Percentiles rank a stretch among this genome's conserved stretches.
Evolutionary conservation across 1,284 basidiomycete genomes (phyloP).

Genomic region (Ustilago trichophora): DNA sequence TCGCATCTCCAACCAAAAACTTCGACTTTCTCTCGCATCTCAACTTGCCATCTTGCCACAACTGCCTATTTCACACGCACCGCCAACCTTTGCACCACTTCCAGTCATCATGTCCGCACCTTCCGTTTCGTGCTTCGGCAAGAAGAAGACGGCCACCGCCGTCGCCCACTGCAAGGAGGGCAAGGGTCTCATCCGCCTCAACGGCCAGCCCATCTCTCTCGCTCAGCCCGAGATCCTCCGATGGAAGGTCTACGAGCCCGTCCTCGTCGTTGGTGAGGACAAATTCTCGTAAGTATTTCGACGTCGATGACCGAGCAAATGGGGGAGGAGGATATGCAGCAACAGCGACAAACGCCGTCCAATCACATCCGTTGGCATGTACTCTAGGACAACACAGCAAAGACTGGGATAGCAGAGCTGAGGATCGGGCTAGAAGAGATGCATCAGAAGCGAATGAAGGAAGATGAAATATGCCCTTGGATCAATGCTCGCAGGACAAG

Average conservation of each 20-base stretch:
- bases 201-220: slow-evolving; percentile 94
- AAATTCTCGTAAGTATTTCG: slow-evolving; percentile 65
- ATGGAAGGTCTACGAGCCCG: slow-evolving; percentile 93
- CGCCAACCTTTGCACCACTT: too few species aligned
- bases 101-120: slow-evolving; percentile 58
- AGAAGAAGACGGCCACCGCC: slow-evolving; percentile 68
- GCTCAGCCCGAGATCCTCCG: slow-evolving; percentile 89
- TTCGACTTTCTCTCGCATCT: neutral
- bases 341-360: neutral
- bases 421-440: too few species aligned
- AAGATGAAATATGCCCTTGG: too few species aligned
- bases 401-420: too few species aligned
- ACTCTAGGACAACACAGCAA: too few species aligned
- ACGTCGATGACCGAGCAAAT: neutral
- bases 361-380: too few species aligned
- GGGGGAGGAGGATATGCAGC: slow-evolving; percentile 1
- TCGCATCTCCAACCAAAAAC: slow-evolving; percentile 1
- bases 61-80: neutral
- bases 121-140: slow-evolving; percentile 68
- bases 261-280: slow-evolving; percentile 66
- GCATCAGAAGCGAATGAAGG: too few species aligned
- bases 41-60: slow-evolving; percentile 4
- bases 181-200: slow-evolving; percentile 95
- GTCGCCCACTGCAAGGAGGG: slow-evolving; percentile 74
- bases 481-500: too few species aligned